Evolutionary conservation across 768 basidiomycete genomes (phyloP).

Genomic region (Boletus eberwhitei): DNA sequence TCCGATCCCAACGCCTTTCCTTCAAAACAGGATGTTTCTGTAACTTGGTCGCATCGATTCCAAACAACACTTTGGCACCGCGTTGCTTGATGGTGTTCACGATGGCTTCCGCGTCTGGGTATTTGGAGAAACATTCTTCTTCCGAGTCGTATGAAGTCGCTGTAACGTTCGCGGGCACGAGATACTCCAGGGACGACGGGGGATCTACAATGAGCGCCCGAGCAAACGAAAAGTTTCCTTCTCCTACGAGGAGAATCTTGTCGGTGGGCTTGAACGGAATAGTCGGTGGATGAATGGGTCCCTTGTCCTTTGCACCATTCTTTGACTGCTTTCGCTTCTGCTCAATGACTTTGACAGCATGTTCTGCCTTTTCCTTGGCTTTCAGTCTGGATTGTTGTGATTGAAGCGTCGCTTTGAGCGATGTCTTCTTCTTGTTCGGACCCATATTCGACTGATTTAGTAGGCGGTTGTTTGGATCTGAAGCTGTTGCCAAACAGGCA

Average conservation of each 20-base stretch:
- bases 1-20: conserved; percentile 65
- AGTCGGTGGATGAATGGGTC: conserved; percentile 38
- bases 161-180: conserved; percentile 66
- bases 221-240: conserved; percentile 94
- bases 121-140: conserved; percentile 74
- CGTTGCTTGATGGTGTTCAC: conserved; percentile 50
- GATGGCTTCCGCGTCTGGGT: conserved; percentile 65
- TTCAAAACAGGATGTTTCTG: conserved; percentile 57
- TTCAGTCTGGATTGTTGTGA: conserved; percentile 67
- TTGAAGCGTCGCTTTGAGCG: conserved; percentile 63
- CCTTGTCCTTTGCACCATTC: conserved; percentile 38
- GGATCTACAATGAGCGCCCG: conserved; percentile 60
- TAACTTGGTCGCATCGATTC: conserved; percentile 79
- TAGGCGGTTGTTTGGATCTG: conserved; percentile 29
- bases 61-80: conserved; percentile 74
- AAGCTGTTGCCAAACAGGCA: conserved; percentile 27
- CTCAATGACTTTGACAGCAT: conserved; percentile 40
- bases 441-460: conserved; percentile 12
- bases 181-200: conserved; percentile 41
- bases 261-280: conserved; percentile 66
- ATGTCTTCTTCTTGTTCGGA: conserved; percentile 54
- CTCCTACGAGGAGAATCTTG: conserved; percentile 77
- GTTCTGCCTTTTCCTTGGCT: conserved; percentile 58
- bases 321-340: conserved; percentile 38
- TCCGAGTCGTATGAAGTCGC: conserved; percentile 87